Evolutionary conservation across 805 yeast species (phyloP).

Genomic region (Candida chauliodis): DNA sequence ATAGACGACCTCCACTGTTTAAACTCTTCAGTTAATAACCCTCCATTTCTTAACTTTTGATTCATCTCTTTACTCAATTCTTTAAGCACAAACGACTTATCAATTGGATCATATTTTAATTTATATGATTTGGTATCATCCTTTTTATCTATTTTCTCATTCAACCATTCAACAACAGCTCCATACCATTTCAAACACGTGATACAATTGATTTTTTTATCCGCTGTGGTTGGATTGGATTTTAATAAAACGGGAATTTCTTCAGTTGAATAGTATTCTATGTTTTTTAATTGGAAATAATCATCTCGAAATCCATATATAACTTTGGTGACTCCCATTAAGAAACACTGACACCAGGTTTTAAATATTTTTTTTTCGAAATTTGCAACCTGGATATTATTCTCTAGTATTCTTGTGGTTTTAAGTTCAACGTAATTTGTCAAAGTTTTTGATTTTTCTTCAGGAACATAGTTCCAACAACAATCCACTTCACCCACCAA

Average conservation of each 20-base stretch:
- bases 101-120: slow-evolving; percentile 53
- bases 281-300: slow-evolving; percentile 53
- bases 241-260: slow-evolving; percentile 72
- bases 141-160: slow-evolving; percentile 46
- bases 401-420: slow-evolving; percentile 56
- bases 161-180: slow-evolving; percentile 77
- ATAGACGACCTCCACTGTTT: slow-evolving; percentile 33
- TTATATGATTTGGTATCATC: slow-evolving; percentile 49
- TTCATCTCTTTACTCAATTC: slow-evolving; percentile 45
- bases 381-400: slow-evolving; percentile 52
- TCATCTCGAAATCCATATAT: slow-evolving; percentile 87
- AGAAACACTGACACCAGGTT: slow-evolving; percentile 92
- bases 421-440: slow-evolving; percentile 83
- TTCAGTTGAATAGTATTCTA: slow-evolving; percentile 75
- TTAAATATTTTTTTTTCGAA: slow-evolving; percentile 76
- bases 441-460: slow-evolving; percentile 40
- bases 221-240: slow-evolving; percentile 39
- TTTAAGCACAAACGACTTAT: slow-evolving; percentile 49
- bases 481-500: slow-evolving; percentile 93
- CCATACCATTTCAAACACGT: slow-evolving; percentile 85
- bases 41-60: slow-evolving; percentile 31
- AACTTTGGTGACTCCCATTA: slow-evolving; percentile 77
- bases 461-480: slow-evolving; percentile 75
- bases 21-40: slow-evolving; percentile 46
- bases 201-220: slow-evolving; percentile 60